Evolutionary conservation across 352 stramenopile genomes (phyloP), one percentile per base, ranked within the genome.

Genomic region (Globisporangium emineosum): DNA sequence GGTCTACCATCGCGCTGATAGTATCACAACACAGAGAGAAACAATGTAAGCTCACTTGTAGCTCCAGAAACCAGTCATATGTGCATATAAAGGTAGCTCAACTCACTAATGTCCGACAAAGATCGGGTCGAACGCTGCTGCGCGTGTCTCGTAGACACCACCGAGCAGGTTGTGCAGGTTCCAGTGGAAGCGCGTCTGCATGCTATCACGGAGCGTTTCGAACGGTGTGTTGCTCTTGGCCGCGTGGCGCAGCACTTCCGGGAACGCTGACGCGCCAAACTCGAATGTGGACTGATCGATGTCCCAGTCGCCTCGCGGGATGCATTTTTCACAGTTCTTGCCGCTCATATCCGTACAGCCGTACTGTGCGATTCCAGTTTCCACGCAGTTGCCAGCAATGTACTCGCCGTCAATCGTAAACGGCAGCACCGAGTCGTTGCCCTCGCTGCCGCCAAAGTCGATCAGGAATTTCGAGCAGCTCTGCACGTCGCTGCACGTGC

Each of bases 221-320:
- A 76, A 70, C 3, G 72, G 62, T 17, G 63, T 70, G 7, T 59
- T 40, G 42, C 69, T 88, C 23, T 64, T 68, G 12, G 68, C 63
- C 0, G 77, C 78, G 45, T 78, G 73, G 2, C 71, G 77, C 53
- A 91, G 67, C 50, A 88, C 75, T 50, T 91, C 82, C 2, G 78
- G 69, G 61, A 90, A 83, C 29, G 77, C 79, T 0, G 78, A 90
- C 12, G 83, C 70, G 0, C 80, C 80, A 21, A 91, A 83, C 50
- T 91, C 82, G 55, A 88, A 77, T 49, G 82, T 85, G 19, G 82
- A 88, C 37, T 76, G 61, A 21, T 79, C 70, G 47, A 91, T 78
- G 56, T 74, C 65, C 82, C 82, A 91, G 50, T 91, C 80, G 25
- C 82, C 82, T 40, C 82, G 78, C 0, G 80, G 78, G 19, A 91